Evolutionary conservation across 441 rosid genomes (phyloP), one percentile per base, ranked within the genome.

Genomic region (Biscutella laevigata): DNA sequence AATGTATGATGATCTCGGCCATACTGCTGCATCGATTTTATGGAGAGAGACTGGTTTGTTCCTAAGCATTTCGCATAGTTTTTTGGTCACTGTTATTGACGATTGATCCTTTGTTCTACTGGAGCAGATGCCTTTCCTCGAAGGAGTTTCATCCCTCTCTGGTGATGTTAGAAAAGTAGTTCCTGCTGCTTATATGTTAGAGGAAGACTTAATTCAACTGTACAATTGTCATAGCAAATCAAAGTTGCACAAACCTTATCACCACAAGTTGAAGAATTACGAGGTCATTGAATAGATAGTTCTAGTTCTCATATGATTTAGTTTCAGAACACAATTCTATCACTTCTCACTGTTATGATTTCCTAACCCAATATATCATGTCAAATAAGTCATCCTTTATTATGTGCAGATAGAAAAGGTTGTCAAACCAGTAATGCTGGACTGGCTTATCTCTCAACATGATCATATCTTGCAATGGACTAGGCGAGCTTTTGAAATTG

Each of bases 361-460:
- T 29, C 21, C 27, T 45, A 40, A 24, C 14, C 22, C 27, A 25
- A 7, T 21, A 7, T 26, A 27, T 54, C 42, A 36, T 46, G 56
- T 30, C 38, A 56, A 25, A 24, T 57, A 11, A 21, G 43, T 63
- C 51, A 25, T 33, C 49, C 57, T 26, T 32, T 10, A 28, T 33
- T 57, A 3, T 66, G 29, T 63, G 74, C 96, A 94, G 97, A 84
- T 89, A 56, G 81, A 71, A 77, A 80, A 80, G 67, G 74, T 73
- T 61, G 80, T 83, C 17, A 70, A 70, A 55, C 94, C 97, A 17
- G 69, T 89, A 37, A 81, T 94, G 81, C 83, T 88, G 71, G 96
- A 94, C 77, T 94, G 97, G 99, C 82, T 84, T 62, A 86, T 94
- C 66, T 81, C 94, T 53, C 95, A 86, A 75, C 97, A 94, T 66